A percentile compares a stretch with the other conserved stretches of the same genome.
Evolutionary conservation across 768 basidiomycete species (phyloP).

Genomic region (Ramaria rubella): DNA sequence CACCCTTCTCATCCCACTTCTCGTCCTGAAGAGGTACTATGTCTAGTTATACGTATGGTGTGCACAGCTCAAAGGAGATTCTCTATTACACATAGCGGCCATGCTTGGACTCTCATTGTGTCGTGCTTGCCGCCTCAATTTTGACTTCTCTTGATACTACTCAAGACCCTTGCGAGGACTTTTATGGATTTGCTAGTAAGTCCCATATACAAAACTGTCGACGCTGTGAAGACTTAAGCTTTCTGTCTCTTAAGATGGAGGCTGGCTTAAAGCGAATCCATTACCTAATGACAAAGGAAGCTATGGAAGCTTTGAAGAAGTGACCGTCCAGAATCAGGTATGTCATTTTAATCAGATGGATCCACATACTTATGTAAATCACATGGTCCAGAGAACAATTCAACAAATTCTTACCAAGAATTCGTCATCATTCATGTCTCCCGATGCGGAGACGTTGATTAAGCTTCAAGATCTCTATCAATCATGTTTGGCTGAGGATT

Average conservation of each 20-base stretch:
- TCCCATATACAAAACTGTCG: constrained; percentile 16
- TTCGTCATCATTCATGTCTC: constrained; percentile 22
- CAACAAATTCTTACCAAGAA: constrained; percentile 29
- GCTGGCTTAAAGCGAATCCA: constrained; percentile 79
- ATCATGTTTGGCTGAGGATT: constrained; percentile 76
- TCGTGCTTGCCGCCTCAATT: constrained; percentile 76
- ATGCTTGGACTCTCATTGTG: constrained; percentile 76
- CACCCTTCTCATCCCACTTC: constrained; percentile 47
- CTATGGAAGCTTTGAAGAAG: constrained; percentile 64
- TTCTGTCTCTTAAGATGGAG: constrained; percentile 51
- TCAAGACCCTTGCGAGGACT: constrained; percentile 92
- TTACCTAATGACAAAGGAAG: constrained; percentile 80
- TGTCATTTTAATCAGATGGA: constrained; percentile 8
- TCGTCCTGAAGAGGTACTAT: constrained; percentile 44
- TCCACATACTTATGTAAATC: not conserved
- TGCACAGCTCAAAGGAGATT: constrained; percentile 10
- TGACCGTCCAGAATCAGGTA: constrained; percentile 70
- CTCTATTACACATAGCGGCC: constrained; percentile 36
- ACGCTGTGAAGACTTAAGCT: constrained; percentile 12
- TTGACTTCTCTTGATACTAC: constrained; percentile 71
- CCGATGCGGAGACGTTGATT: constrained; percentile 49
- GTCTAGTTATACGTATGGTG: not conserved
- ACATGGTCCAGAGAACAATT: constrained; percentile 3
- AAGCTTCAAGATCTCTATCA: constrained; percentile 70
- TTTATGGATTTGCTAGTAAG: constrained; percentile 89